Conservation (phyloP, 768 basidiomycete genomes). For the Hysterangium stoloniferum region DNA sequence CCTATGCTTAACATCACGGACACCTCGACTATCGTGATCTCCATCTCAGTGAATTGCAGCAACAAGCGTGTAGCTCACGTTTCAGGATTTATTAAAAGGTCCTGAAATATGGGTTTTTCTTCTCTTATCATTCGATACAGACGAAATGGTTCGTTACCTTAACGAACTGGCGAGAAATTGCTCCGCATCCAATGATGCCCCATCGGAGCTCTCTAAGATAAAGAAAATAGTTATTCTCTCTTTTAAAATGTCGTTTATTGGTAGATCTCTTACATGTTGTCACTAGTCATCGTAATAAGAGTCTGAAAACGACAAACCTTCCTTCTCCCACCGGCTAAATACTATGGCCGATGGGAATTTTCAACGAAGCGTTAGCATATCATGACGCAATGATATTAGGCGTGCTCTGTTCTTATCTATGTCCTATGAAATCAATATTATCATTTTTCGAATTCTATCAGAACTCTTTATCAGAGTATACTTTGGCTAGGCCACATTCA, state of each 20-base stretch:
- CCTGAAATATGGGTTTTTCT: constrained; percentile 33
- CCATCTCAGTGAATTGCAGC: background rate
- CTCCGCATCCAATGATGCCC: constrained; percentile 10
- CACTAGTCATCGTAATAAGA: background rate
- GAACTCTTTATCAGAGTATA: background rate
- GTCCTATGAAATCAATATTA: background rate
- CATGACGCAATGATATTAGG: background rate
- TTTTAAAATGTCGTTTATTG: background rate
- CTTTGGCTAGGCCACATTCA: constrained; percentile 2
- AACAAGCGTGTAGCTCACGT: constrained; percentile 41
- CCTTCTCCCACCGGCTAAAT: background rate
- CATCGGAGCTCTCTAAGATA: constrained; percentile 3
- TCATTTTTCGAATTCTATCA: too few relatives aligned
- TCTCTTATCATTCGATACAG: background rate
- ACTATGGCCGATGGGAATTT: background rate
- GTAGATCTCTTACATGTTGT: background rate
- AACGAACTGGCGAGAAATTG: constrained; percentile 1
- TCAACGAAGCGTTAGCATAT: background rate
- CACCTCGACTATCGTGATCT: constrained; percentile 43
- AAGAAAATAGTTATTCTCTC: background rate
- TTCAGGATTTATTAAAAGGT: constrained; percentile 66
- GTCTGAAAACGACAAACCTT: too few relatives aligned
- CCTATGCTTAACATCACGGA: constrained; percentile 59
- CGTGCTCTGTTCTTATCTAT: background rate
- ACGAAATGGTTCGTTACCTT: background rate